These are phyloP conservation scores for Eremochloa ophiuroides DNA, from an alignment of 176 grass and related monocot genomes.

Conservation along the genomic window DNA sequence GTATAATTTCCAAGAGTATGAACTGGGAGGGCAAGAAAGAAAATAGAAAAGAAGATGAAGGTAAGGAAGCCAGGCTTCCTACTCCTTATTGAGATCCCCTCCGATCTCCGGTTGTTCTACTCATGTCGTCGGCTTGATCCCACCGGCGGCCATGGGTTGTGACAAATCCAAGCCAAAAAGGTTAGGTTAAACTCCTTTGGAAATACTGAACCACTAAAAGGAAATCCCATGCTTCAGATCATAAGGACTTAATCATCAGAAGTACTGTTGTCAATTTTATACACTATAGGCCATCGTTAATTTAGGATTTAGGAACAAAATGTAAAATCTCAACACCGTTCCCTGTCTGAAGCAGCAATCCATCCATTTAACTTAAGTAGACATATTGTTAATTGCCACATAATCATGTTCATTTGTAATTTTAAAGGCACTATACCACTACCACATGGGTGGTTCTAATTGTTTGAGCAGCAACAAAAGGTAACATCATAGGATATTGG, in stretches of 20 bases:
- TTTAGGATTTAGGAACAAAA: background rate
- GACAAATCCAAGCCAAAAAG: background rate
- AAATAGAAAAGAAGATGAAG: no score
- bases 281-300: background rate
- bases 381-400: conserved; percentile 2
- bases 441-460: background rate
- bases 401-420: background rate
- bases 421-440: background rate
- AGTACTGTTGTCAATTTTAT: background rate
- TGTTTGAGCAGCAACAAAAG: conserved; percentile 2
- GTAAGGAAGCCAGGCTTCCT: no score
- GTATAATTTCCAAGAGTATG: no score
- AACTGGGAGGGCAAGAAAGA: no score
- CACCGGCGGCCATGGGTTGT: no score
- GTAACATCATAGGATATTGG: background rate
- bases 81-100: no score
- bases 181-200: conserved; percentile 1
- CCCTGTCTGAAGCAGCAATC: conserved; percentile 4
- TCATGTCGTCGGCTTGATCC: no score
- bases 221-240: background rate
- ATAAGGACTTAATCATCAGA: conserved; percentile 13
- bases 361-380: background rate
- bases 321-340: background rate
- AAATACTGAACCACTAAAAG: background rate
- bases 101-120: no score